phyloP scores from a whole-genome alignment of 768 basidiomycete species.

The Xanthoconium stramineum region DNA sequence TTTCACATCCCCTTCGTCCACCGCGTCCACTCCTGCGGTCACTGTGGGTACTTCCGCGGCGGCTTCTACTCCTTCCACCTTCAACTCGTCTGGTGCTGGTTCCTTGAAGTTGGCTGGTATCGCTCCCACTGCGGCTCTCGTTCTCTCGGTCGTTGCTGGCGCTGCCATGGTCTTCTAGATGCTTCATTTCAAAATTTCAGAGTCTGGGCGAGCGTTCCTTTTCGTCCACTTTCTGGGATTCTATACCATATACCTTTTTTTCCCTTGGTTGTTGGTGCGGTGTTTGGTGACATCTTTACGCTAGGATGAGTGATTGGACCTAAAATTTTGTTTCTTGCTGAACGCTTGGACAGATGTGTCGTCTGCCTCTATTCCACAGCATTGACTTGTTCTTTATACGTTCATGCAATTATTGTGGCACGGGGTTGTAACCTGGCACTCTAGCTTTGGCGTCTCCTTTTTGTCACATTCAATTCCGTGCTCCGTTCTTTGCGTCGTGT shows the following conservation, averaged over 20 bases:
- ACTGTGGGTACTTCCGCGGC: constrained; percentile 9
- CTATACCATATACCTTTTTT: constrained; percentile 18
- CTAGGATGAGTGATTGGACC: constrained; percentile 18
- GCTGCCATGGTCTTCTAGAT: constrained; percentile 45
- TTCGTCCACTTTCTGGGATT: neutral
- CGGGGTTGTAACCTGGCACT: neutral
- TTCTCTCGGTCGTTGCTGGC: constrained; percentile 50
- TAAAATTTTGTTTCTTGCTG: neutral
- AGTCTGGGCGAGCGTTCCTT: neutral
- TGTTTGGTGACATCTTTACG: constrained; percentile 16
- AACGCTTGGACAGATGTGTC: constrained; percentile 16
- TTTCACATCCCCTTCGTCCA: constrained; percentile 8
- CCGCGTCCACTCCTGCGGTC: too few species aligned
- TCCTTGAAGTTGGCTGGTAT: constrained; percentile 33
- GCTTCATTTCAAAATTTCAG: constrained; percentile 4
- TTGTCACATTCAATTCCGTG: neutral
- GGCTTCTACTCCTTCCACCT: constrained; percentile 20
- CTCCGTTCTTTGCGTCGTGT: too few species aligned
- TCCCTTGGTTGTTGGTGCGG: constrained; percentile 3
- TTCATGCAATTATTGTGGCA: neutral
- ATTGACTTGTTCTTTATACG: neutral
- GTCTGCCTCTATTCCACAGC: constrained; percentile 2
- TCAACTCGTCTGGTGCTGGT: constrained; percentile 25
- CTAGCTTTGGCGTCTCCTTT: neutral
- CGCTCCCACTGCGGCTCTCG: constrained; percentile 34